These are phyloP conservation scores for Butyriboletus appendiculatus DNA, from an alignment of 1,284 basidiomycete genomes.

Conservation along the genomic window DNA sequence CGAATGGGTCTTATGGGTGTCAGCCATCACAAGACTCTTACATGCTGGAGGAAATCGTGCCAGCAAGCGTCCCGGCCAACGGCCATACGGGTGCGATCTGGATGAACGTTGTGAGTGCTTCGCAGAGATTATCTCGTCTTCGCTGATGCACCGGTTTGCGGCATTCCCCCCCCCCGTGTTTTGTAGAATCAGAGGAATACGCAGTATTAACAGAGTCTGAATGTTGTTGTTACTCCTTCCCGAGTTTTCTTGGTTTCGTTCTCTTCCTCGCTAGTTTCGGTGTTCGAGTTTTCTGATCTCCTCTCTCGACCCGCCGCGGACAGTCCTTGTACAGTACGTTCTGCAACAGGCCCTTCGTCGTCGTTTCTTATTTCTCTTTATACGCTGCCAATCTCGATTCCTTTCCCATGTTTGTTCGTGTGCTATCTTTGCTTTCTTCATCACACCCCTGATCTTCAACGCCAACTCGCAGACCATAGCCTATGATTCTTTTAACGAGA, in stretches of 20 bases:
- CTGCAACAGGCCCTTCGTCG: constrained; percentile 11
- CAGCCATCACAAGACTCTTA: constrained; percentile 56
- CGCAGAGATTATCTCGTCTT: constrained; percentile 30
- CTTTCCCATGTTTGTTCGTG: constrained; percentile 10
- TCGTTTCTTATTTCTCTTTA: constrained; percentile 40
- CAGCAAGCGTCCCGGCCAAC: constrained; percentile 25
- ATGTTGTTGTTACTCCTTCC: not conserved
- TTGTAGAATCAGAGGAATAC: constrained; percentile 28
- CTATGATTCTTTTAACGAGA: constrained; percentile 20
- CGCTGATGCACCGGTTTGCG: constrained; percentile 31
- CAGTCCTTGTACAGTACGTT: constrained; percentile 28
- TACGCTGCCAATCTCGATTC: constrained; percentile 11
- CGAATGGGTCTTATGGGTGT: constrained; percentile 49
- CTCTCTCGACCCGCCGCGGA: constrained; percentile 9
- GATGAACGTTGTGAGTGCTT: constrained; percentile 41
- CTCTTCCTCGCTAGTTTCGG: constrained; percentile 2
- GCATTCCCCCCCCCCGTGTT: not conserved
- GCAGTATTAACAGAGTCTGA: constrained; percentile 27
- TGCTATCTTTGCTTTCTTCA: constrained; percentile 8
- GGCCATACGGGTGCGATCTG: constrained; percentile 40
- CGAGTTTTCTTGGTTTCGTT: not conserved
- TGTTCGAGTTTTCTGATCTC: not conserved
- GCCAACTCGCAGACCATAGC: constrained; percentile 12
- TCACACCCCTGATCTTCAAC: not conserved
- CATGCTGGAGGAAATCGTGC: constrained; percentile 66